Percentiles rank a stretch among this genome's conserved stretches.
phyloP scores from a whole-genome alignment of 1,284 basidiomycete species.

The Papiliotrema terrestris region DNA sequence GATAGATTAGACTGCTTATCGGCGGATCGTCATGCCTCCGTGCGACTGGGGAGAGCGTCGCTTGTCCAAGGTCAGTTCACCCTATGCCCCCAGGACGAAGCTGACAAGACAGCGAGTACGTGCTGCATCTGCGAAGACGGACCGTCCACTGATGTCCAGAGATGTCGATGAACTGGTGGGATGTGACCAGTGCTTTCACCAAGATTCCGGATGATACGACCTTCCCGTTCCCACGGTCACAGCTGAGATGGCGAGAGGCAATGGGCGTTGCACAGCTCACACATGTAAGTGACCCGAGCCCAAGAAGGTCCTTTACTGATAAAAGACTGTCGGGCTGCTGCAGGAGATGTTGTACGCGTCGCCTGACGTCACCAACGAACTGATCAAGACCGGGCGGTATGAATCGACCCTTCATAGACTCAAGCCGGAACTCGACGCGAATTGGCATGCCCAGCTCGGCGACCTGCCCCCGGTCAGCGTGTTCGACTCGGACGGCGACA shows the following conservation, averaged over 20 bases:
- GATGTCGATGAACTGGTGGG: slow-evolving; percentile 24
- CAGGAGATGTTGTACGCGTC: slow-evolving; percentile 11
- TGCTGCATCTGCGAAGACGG: neutral
- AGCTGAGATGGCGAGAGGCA: slow-evolving; percentile 10
- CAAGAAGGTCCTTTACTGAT: too few species aligned
- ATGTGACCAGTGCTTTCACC: slow-evolving; percentile 4
- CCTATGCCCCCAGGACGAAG: neutral
- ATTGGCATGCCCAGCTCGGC: slow-evolving; percentile 6
- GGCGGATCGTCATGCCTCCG: slow-evolving; percentile 21
- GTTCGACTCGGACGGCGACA: slow-evolving; percentile 6
- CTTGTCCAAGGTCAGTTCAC: slow-evolving; percentile 13
- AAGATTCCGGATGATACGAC: slow-evolving; percentile 2
- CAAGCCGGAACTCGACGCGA: slow-evolving; percentile 19
- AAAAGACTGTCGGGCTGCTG: neutral
- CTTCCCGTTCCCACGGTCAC: slow-evolving; percentile 6
- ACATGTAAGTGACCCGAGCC: slow-evolving; percentile 8
- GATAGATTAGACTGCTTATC: slow-evolving; percentile 18
- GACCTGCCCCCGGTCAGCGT: slow-evolving; percentile 5
- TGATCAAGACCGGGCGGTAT: slow-evolving; percentile 18
- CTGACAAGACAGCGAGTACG: neutral
- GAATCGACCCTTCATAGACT: slow-evolving; percentile 17
- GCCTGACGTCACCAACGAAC: slow-evolving; percentile 15
- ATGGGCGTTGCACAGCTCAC: slow-evolving; percentile 13
- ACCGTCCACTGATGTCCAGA: slow-evolving; percentile 4
- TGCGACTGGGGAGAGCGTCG: slow-evolving; percentile 16